Percentiles rank a stretch among this genome's conserved stretches.
Evolutionary conservation across 2,329 filamentous ascomycete genomes (phyloP).

Genomic region (Pyrenophora graminea): DNA sequence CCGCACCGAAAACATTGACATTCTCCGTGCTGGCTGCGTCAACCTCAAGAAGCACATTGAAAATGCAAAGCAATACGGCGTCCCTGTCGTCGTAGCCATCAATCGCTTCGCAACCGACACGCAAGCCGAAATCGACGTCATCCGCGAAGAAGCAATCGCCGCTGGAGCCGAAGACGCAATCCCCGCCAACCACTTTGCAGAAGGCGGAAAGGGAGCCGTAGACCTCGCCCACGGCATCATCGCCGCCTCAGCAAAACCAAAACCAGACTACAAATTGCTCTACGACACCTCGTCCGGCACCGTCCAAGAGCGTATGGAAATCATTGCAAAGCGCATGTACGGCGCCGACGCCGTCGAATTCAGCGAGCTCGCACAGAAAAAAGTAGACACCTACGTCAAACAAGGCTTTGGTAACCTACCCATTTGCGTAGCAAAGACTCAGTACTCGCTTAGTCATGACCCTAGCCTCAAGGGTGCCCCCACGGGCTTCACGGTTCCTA

Average conservation of each 20-base stretch:
- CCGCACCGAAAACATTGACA: conserved; percentile 88
- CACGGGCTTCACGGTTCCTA: conserved; percentile 90
- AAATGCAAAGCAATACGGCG: conserved; percentile 86
- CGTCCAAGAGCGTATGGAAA: conserved; percentile 87
- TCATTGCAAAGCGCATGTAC: conserved; percentile 92
- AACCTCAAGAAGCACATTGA: conserved; percentile 95
- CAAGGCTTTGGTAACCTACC: conserved; percentile 93
- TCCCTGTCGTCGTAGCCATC: conserved; percentile 94
- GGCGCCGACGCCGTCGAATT: conserved; percentile 89
- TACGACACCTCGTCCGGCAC: conserved; percentile 72
- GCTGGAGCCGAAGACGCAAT: conserved; percentile 95
- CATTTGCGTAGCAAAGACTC: conserved; percentile 97
- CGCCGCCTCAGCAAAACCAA: conserved; percentile 78
- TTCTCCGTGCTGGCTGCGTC: conserved; percentile 85
- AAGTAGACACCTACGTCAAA: conserved; percentile 90
- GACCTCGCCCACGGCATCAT: conserved; percentile 88
- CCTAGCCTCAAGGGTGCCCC: conserved; percentile 93
- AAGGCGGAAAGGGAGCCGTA: conserved; percentile 87
- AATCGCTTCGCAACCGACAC: conserved; percentile 97
- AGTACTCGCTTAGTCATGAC: conserved; percentile 95
- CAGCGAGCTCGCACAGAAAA: conserved; percentile 90
- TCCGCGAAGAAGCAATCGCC: conserved; percentile 87
- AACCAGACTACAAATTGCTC: conserved; percentile 76
- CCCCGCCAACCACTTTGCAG: conserved; percentile 93
- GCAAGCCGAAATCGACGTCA: conserved; percentile 83